phyloP scores from a whole-genome alignment of 148 eudicot genomes.

The Bassia scoparia region DNA sequence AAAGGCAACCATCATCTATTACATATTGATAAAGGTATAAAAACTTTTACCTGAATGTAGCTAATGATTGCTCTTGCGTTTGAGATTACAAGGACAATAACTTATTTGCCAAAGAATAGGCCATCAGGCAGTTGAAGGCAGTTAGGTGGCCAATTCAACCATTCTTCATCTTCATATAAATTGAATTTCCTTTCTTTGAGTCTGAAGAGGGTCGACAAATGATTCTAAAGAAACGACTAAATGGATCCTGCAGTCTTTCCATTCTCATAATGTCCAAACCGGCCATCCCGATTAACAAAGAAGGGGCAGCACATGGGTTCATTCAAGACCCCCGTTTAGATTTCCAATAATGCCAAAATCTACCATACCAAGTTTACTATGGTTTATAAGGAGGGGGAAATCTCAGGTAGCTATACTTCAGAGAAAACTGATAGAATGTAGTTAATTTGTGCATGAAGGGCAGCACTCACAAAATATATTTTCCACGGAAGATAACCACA shows the following conservation, averaged over 20 bases:
- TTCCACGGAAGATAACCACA: not conserved
- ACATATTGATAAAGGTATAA: not conserved
- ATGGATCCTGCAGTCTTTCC: conserved; percentile 90
- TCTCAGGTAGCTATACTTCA: not conserved
- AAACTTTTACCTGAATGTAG: conserved; percentile 21
- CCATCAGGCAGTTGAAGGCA: conserved; percentile 29
- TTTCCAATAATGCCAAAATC: not conserved
- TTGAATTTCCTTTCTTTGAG: conserved; percentile 28
- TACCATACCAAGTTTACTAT: conserved; percentile 3
- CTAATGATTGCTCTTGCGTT: conserved; percentile 2
- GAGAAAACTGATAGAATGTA: not conserved
- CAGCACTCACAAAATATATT: too few relatives aligned
- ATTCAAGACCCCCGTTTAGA: conserved; percentile 84
- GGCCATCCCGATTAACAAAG: conserved; percentile 77
- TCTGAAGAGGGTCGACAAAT: conserved; percentile 47
- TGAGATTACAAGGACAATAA: not conserved
- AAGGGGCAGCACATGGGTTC: conserved; percentile 74
- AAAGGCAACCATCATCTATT: too few relatives aligned
- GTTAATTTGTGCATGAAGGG: not conserved
- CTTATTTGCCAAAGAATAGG: not conserved
- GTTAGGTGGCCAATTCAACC: conserved; percentile 24
- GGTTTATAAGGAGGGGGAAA: not conserved
- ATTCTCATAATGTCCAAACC: conserved; percentile 94
- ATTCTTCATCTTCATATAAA: conserved; percentile 42
- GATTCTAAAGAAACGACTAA: conserved; percentile 64